A percentile compares a stretch with the other conserved stretches of the same genome.
Conservation (phyloP, 106 monocot species). For the Allium cepa region DNA sequence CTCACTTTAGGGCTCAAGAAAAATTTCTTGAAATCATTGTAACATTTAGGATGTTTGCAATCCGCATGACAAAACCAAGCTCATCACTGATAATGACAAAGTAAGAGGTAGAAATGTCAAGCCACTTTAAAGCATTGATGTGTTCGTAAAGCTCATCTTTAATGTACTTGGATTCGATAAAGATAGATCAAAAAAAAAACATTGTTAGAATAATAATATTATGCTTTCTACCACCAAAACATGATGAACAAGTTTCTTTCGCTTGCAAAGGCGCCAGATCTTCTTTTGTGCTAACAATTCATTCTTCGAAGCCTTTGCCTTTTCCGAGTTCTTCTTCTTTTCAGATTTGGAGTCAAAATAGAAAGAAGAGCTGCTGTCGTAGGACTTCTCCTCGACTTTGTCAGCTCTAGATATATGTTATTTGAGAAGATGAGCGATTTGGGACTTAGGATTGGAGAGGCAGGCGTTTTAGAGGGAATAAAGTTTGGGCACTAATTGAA, state of each 20-base stretch:
- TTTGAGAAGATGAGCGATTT: too few relatives aligned
- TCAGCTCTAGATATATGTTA: background rate
- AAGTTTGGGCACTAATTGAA: too few relatives aligned
- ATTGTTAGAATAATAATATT: background rate
- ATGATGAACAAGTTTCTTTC: constrained; percentile 47
- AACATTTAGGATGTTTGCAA: constrained; percentile 71
- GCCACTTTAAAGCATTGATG: constrained; percentile 83
- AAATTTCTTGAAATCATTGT: constrained; percentile 46
- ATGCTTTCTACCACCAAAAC: constrained; percentile 47
- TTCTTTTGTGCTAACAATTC: constrained; percentile 12
- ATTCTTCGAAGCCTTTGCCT: background rate
- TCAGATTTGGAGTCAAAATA: constrained; percentile 41
- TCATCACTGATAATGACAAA: constrained; percentile 34
- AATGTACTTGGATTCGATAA: constrained; percentile 41
- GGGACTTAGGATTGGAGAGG: too few relatives aligned
- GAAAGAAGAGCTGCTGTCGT: constrained; percentile 13
- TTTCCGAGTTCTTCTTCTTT: constrained; percentile 10
- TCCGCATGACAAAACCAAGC: constrained; percentile 96
- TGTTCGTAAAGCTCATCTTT: constrained; percentile 74
- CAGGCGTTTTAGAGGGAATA: too few relatives aligned
- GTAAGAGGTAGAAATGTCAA: constrained; percentile 50
- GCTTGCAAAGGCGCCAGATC: constrained; percentile 37
- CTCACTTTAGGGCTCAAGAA: constrained; percentile 39
- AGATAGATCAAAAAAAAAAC: too few relatives aligned
- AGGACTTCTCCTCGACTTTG: constrained; percentile 22